Conservation (phyloP, 495 filamentous ascomycete genomes). For the Cairneyella variabilis region DNA sequence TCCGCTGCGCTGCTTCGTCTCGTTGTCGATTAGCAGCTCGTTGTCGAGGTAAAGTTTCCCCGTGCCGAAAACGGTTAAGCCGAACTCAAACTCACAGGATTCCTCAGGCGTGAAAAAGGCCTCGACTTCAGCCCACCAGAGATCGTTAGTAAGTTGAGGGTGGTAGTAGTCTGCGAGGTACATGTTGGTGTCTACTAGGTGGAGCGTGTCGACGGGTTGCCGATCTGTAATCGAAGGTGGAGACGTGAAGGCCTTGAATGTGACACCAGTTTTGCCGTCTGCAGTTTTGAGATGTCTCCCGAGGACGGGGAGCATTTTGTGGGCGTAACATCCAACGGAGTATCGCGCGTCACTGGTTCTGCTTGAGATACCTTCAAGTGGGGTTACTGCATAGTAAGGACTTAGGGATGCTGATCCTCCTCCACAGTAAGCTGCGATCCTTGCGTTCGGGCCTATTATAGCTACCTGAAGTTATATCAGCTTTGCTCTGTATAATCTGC, state of each 20-base stretch:
- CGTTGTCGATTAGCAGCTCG: constrained; percentile 63
- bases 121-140: constrained; percentile 60
- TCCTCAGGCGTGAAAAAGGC: constrained; percentile 53
- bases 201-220: constrained; percentile 47
- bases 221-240: constrained; percentile 39
- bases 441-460: constrained; percentile 64
- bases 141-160: constrained; percentile 45
- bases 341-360: constrained; percentile 39
- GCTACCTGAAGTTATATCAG: constrained; percentile 29
- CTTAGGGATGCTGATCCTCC: constrained; percentile 63
- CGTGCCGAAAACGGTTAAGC: constrained; percentile 62
- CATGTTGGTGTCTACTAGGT: constrained; percentile 46
- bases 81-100: constrained; percentile 44
- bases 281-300: constrained; percentile 42
- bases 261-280: constrained; percentile 48
- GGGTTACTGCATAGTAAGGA: constrained; percentile 63
- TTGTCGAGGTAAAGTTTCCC: constrained; percentile 63
- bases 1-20: constrained; percentile 53
- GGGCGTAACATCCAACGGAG: constrained; percentile 52
- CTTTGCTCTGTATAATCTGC: background rate
- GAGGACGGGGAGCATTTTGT: constrained; percentile 53
- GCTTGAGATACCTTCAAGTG: constrained; percentile 56
- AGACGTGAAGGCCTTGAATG: constrained; percentile 55
- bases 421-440: constrained; percentile 60
- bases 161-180: constrained; percentile 61